Base-by-base conservation (phyloP, 768 basidiomycete species). In the Rhodotorula babjevae region DNA sequence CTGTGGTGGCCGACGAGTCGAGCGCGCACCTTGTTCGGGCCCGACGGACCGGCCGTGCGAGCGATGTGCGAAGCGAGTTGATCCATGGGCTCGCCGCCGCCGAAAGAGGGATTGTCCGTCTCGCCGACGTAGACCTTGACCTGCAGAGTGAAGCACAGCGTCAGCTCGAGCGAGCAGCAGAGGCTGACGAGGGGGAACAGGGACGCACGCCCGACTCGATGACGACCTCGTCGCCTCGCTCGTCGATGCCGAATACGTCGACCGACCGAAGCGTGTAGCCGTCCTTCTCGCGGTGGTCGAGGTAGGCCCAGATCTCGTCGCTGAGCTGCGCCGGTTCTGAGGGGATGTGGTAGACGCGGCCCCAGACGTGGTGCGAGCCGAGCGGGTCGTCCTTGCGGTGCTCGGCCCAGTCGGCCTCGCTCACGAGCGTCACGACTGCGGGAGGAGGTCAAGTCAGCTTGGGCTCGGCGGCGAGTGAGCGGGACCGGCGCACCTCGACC, bases 331-430 rank as follows among this genome's bases (percentile, higher is more conserved):
- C 36, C 36, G 36, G 36, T 19, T 80, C 83, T 0, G 90, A 88
- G 74, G 95, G 91, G 79, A 97, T 93, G 19, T 90, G 89, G 81
- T 91, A 93, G 3, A 90, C 91, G 10, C 93, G 82, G 8, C 93
- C 94, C 94, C 94, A 96, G 4, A 94, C 91, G 49, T 85, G 85
- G 76, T 91, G 89, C 52, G 81, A 81, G 18, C 72, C 71, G 7
- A 57, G 40, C 62, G 68, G 62, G 52, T 71, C 70, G 42, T 89
- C 88, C 65, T 58, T 68, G 4, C 68, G 65, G 55, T 76, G 71
- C 21, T 81, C 79, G 49, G 88, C 88, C 94, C 94, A 97, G 58
- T 95, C 91, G 79, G 89, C 87, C 69, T 91, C 90, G 76, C 90
- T 89, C 16, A 96, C 84, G 5, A 97, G 84, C 1, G 93, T 97